Base-by-base conservation (phyloP, 2,329 filamentous ascomycete genomes). In the Colletotrichum coccodes region DNA sequence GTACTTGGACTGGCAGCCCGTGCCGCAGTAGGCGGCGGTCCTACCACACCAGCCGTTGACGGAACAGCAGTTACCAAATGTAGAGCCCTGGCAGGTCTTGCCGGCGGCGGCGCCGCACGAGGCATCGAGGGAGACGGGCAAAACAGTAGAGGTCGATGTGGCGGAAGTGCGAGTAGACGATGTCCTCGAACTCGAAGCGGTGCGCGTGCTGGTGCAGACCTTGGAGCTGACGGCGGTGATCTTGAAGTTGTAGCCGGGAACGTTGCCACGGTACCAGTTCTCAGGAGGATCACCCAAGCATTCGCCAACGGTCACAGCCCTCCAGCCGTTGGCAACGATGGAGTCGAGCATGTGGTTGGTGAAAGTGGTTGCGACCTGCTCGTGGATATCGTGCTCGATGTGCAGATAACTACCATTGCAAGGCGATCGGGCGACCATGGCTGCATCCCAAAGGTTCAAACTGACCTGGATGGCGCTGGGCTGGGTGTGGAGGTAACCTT, bases 341-440 rank as follows among this genome's bases (percentile, higher is more conserved):
- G 65, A 70, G 38, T 69, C 65, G 30, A 71, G 65, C 4, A 71
- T 71, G 38, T 71, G 68, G 16, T 80, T 75, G 32, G 85, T 81
- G 77, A 85, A 82, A 72, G 75, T 83, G 34, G 78, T 77, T 4
- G 83, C 82, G 44, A 85, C 75, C 67, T 78, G 79, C 61, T 80
- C 73, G 4, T 85, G 80, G 42, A 84, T 84, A 64, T 85, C 83
- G 73, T 85, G 83, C n/a, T 77, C 79, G 66, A 80, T 70, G 38
- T 71, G 68, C 34, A 71, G 12, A 26, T 70, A 70, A 6, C 59
- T 64, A n/a, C 71, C 74, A 16, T 71, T 73, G 61, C 75, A 76
- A 9, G 79, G 72, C 70, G 73, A 70, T 7, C 72, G 74, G 0
- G 73, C 75, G 11, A 72, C 68, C 21, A 80, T 73, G 34, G 76